phyloP scores from a whole-genome alignment of 2,329 filamentous ascomycete species.

The Penicillium hordei region DNA sequence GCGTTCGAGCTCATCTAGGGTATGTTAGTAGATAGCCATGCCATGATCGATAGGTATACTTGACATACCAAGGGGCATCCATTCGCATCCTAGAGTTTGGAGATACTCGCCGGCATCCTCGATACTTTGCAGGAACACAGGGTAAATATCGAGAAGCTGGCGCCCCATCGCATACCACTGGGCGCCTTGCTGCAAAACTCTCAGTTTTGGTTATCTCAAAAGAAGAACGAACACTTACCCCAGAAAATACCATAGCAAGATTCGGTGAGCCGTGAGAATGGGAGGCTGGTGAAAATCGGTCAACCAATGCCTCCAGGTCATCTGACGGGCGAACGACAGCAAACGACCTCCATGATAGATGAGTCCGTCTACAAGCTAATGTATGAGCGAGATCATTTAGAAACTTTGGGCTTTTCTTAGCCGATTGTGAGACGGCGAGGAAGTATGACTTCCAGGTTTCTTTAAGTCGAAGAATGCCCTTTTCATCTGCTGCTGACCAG shows the following conservation, averaged over 20 bases:
- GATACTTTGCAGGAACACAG: slow-evolving; percentile 13
- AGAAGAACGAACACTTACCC: background rate
- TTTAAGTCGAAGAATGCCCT: slow-evolving; percentile 8
- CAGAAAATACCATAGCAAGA: background rate
- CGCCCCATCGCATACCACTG: slow-evolving; percentile 32
- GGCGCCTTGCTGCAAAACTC: slow-evolving; percentile 24
- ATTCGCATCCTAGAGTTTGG: slow-evolving; percentile 10
- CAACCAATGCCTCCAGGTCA: background rate
- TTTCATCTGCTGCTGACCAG: slow-evolving; percentile 14
- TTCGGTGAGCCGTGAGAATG: background rate
- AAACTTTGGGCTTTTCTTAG: background rate
- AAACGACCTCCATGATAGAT: background rate
- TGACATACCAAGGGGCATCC: slow-evolving; percentile 9
- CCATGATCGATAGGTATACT: background rate
- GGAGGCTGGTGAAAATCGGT: background rate
- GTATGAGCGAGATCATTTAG: slow-evolving; percentile 1
- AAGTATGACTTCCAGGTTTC: background rate
- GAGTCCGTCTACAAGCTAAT: background rate
- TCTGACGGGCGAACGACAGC: background rate
- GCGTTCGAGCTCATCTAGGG: background rate
- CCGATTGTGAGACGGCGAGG: background rate
- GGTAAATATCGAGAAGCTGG: slow-evolving; percentile 19
- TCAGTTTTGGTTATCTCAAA: background rate
- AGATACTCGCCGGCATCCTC: slow-evolving; percentile 12
- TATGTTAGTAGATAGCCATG: background rate